Evolutionary conservation across 345 rosid species (phyloP), one percentile per base, ranked within the genome.

Genomic region (Euclidium syriacum): DNA sequence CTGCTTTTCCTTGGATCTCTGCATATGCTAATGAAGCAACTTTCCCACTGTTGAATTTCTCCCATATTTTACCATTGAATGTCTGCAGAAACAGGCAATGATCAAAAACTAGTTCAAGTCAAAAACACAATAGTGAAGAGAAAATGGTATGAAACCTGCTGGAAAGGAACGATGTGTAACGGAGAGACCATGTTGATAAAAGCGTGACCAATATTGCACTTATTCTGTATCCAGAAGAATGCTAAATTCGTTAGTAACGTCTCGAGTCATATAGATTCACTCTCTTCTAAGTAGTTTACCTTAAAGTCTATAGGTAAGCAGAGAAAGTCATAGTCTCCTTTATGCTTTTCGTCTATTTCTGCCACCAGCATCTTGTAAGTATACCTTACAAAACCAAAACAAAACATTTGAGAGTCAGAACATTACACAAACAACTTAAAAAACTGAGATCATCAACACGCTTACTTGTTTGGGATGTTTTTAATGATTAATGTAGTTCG

Each of bases 171-270:
- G 23, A 94, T 90, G 77, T 81, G 95, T 10, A 84, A 73, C 19
- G 99, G 91, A 66, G 95, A 90, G 51, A 83, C 66, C 97, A 94
- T 84, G 62, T 94, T 94, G 80, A 90, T 80, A 63, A 94, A 92
- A 16, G 99, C 99, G 29, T 94, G 84, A 26, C 99, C 99, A 80
- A 87, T 96, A 57, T 94, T 94, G 79, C 99, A 94, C 56, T 94
- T 94, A 78, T 94, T 94, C 97, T 94, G 95, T 83, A 83, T 48
- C 62, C 42, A 64, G 1, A 64, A 50, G 8, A 56, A 64, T 40
- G 17, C 47, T 18, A 47, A 22, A 70, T 38, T n/a, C 1, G 23
- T 63, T 14, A 71, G 56, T 15, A 57, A 62, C 22, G 42, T 56
- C 47, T 42, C 56, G 43, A 9, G 69, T 18, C 52, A 30, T 8